These are phyloP conservation scores for Catharanthus roseus DNA, from an alignment of 257 asterid species.

Conservation along the genomic window DNA sequence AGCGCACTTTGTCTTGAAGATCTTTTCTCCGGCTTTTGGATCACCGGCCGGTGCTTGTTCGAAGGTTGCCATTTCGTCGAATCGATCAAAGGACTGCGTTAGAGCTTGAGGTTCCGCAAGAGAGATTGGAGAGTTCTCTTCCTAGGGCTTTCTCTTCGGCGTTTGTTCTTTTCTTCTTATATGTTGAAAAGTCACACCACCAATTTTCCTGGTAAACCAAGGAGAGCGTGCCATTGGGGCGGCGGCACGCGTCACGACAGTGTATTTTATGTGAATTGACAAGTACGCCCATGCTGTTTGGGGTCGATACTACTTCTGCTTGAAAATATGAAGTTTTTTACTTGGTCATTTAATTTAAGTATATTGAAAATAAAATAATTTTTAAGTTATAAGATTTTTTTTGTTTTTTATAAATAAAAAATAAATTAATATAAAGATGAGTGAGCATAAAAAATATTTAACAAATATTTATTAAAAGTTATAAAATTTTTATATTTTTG, in stretches of 20 bases:
- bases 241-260: constrained; percentile 27
- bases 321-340: no score
- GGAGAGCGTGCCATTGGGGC: constrained; percentile 27
- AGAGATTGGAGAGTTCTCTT: not conserved
- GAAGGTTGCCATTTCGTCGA: constrained; percentile 56
- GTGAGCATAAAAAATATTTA: no score
- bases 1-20: constrained; percentile 81
- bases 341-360: no score
- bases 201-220: not conserved
- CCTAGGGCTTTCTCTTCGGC: constrained; percentile 20
- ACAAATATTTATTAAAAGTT: no score
- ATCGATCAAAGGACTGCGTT: not conserved
- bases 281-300: constrained; percentile 2
- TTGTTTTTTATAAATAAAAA: no score
- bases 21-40: constrained; percentile 63
- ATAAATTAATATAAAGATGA: no score
- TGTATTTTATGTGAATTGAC: constrained; percentile 2
- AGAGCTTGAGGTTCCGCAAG: constrained; percentile 4
- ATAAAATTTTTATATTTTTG: no score
- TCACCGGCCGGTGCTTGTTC: constrained; percentile 69
- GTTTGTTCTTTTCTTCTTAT: not conserved
- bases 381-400: no score
- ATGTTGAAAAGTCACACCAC: not conserved
- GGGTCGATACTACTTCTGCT: no score
- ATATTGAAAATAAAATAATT: no score